These are phyloP conservation scores for Emiliania huxleyi DNA, from an alignment of 78 protist species.

Conservation along the genomic window DNA sequence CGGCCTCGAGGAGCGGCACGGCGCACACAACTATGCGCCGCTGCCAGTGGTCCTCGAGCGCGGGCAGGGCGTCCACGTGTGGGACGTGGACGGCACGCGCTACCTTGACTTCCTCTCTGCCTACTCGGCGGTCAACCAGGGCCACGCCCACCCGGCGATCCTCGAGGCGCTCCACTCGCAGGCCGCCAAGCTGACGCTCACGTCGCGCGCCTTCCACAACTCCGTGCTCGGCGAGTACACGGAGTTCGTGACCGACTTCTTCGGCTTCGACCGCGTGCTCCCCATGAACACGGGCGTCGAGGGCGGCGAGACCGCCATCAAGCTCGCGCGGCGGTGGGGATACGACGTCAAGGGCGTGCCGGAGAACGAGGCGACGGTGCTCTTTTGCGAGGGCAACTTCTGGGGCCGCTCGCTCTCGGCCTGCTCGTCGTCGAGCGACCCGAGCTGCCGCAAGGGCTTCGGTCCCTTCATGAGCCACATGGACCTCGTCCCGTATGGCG, in stretches of 20 bases:
- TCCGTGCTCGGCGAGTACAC: conserved; percentile 59
- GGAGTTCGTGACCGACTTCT: not conserved
- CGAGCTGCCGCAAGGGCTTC: conserved; percentile 61
- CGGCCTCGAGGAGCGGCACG: not conserved
- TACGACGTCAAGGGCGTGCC: conserved; percentile 76
- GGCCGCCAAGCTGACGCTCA: conserved; percentile 74
- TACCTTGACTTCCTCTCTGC: conserved; percentile 93
- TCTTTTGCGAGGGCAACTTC: conserved; percentile 79
- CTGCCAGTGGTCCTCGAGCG: conserved; percentile 91
- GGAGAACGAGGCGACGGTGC: conserved; percentile 77
- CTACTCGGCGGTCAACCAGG: conserved; percentile 96
- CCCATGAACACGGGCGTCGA: conserved; percentile 98
- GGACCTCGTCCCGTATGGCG: conserved; percentile 63
- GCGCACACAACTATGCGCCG: conserved; percentile 85
- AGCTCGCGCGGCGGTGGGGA: conserved; percentile 83
- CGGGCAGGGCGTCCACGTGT: conserved; percentile 87
- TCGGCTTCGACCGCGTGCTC: conserved; percentile 83
- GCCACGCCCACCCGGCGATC: conserved; percentile 91
- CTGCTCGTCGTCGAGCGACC: conserved; percentile 84
- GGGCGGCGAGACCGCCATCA: conserved; percentile 94
- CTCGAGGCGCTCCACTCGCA: conserved; percentile 82
- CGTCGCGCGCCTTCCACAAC: conserved; percentile 97
- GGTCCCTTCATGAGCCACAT: conserved; percentile 79
- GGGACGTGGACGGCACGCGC: conserved; percentile 92
- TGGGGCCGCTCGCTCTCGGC: conserved; percentile 94